Conservation (phyloP, 345 rosid genomes). For the Punica granatum region DNA sequence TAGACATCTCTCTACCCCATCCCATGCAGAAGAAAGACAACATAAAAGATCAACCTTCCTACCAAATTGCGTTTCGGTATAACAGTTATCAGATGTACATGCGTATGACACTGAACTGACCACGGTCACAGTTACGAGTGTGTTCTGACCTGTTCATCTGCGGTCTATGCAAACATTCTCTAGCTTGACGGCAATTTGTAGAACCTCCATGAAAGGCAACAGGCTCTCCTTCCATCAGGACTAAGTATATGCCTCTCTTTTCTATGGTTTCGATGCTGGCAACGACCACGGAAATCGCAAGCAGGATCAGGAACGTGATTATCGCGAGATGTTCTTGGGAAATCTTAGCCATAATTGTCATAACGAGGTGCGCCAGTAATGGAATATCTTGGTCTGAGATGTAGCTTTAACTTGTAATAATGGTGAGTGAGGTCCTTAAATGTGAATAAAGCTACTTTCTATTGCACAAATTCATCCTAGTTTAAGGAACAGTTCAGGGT, state of each 20-base stretch:
- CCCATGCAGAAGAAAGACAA: constrained; percentile 1
- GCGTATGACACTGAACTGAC: too few relatives aligned
- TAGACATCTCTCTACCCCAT: constrained; percentile 24
- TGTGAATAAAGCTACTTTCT: background rate
- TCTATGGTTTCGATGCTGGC: background rate
- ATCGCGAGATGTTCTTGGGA: background rate
- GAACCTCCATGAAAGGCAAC: background rate
- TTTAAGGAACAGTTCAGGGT: background rate
- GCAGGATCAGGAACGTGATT: background rate
- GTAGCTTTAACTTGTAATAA: background rate
- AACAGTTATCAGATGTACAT: too few relatives aligned
- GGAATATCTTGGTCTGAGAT: background rate
- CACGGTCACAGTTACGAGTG: too few relatives aligned
- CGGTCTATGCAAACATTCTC: too few relatives aligned
- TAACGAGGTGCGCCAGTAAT: background rate
- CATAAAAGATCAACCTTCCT: too few relatives aligned
- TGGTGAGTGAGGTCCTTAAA: background rate
- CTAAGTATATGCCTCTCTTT: background rate
- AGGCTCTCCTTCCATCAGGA: constrained; percentile 5
- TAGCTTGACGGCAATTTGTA: too few relatives aligned
- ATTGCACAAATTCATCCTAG: background rate
- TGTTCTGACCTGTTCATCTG: background rate
- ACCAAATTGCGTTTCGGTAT: too few relatives aligned
- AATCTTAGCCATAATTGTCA: background rate
- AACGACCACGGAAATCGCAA: background rate